Base-by-base conservation (phyloP, 768 basidiomycete genomes). In the Rhizopogon sp. region DNA sequence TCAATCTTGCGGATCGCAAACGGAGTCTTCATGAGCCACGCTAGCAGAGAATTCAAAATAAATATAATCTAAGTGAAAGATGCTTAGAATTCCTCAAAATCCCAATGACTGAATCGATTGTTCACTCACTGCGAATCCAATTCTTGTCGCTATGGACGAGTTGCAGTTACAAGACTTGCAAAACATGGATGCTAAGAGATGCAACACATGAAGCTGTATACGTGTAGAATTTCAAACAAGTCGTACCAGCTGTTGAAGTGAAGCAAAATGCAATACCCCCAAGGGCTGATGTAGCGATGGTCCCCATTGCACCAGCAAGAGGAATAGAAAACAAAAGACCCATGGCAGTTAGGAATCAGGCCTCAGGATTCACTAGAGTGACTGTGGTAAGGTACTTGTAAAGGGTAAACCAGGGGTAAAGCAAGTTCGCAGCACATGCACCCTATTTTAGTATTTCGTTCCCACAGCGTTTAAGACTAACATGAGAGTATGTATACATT, bases 121-220 rank as follows among this genome's bases (percentile, higher is more conserved):
- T 17, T 22, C 25, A 69, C 88, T 56, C 67, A 92, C 93, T 14
- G 93, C 93, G 71, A 94, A 97, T 35, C 95, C 95, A 55, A 98
- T 87, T 65, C 95, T 87, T 43, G 95, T 98, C 0, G 97, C 97
- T 62, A 99, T 98, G 0, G 93, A 96, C 8, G 93, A 96, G 68
- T 98, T 98, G 75, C 97, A 99, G 68, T 98, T 98, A 72, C 96
- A 99, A 33, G 90, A 93, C 77, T 97, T 98, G 81, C 87, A 94
- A 75, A 97, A 92, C 83, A 96, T 93, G 37, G 91, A 93, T 3
- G 95, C 94, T 85, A 72, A 63, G 13, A 40, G 37, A 33, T 41
- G 11, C 11, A 6, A 33, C 33, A 2, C 50, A 58, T 47, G 60
- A 55, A 29, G 37, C 0, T 10, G 3, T 46, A 64, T 59, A 11